phyloP scores from a whole-genome alignment of 805 yeast genomes.

The Cephaloascus fragrans region DNA sequence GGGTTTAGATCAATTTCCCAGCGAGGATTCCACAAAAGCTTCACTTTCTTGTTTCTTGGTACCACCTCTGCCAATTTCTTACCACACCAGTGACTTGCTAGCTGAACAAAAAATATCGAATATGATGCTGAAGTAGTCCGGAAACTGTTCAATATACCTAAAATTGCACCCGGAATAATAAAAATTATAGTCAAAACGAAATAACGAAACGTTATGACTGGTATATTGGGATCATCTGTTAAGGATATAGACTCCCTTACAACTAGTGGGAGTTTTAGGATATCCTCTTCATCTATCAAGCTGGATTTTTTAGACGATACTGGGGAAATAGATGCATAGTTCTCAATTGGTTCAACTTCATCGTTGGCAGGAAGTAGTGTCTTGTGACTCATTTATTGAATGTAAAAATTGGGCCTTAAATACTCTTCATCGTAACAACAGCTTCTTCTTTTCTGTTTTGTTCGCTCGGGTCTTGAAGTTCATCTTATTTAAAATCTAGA shows the following conservation, averaged over 20 bases:
- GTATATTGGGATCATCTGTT: slow-evolving; percentile 27
- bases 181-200: slow-evolving; percentile 21
- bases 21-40: slow-evolving; percentile 5
- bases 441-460: no score
- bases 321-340: neutral
- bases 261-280: slow-evolving; percentile 17
- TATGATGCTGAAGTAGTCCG: slow-evolving; percentile 39
- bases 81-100: slow-evolving; percentile 37
- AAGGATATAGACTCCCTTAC: slow-evolving; percentile 26
- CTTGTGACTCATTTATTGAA: no score
- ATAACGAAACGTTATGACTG: slow-evolving; percentile 26
- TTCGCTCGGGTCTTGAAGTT: no score
- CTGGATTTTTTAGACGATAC: neutral
- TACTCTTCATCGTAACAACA: no score
- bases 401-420: no score
- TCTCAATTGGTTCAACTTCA: no score
- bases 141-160: slow-evolving; percentile 30
- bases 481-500: no score
- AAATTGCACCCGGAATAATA: slow-evolving; percentile 30
- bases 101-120: slow-evolving; percentile 42
- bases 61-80: slow-evolving; percentile 30
- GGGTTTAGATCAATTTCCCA: slow-evolving; percentile 33
- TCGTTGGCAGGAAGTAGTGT: no score
- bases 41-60: slow-evolving; percentile 18
- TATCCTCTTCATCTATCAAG: slow-evolving; percentile 7